Evolutionary conservation across 2,329 filamentous ascomycete genomes (phyloP).

Genomic region (Penicillium psychrosexuale): DNA sequence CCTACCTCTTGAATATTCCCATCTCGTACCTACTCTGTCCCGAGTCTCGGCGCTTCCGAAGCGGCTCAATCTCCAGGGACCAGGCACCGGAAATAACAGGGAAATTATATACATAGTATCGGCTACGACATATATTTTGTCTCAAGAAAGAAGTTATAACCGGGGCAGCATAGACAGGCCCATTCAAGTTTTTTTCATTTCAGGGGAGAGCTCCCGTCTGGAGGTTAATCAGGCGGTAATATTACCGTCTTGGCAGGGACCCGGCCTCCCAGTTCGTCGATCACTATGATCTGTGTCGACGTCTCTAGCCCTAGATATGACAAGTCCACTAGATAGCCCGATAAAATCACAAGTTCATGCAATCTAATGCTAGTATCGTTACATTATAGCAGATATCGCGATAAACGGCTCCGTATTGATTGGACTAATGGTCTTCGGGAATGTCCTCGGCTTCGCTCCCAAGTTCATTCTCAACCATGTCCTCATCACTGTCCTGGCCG

Average conservation of each 20-base stretch:
- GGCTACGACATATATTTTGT: too few species aligned
- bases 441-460: slow-evolving; percentile 46
- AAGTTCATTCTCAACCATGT: slow-evolving; percentile 40
- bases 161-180: not conserved
- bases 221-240: slow-evolving; percentile 19
- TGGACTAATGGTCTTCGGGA: slow-evolving; percentile 24
- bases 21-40: not conserved
- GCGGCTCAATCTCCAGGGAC: not conserved
- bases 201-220: slow-evolving; percentile 18
- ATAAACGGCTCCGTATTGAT: not conserved
- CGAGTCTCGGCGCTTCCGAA: slow-evolving; percentile 1
- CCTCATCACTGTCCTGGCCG: slow-evolving; percentile 30
- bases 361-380: not conserved
- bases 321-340: slow-evolving; percentile 19
- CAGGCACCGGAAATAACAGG: not conserved
- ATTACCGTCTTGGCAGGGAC: slow-evolving; percentile 21
- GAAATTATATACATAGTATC: not conserved
- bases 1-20: not conserved
- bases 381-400: not conserved
- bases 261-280: not conserved
- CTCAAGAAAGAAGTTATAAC: not conserved
- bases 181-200: slow-evolving; percentile 1
- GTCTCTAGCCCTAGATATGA: slow-evolving; percentile 13
- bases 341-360: not conserved
- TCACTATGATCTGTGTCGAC: not conserved